Percentiles rank a stretch among this genome's conserved stretches.
phyloP scores from a whole-genome alignment of 495 filamentous ascomycete genomes.

The Sporormia fimetaria region DNA sequence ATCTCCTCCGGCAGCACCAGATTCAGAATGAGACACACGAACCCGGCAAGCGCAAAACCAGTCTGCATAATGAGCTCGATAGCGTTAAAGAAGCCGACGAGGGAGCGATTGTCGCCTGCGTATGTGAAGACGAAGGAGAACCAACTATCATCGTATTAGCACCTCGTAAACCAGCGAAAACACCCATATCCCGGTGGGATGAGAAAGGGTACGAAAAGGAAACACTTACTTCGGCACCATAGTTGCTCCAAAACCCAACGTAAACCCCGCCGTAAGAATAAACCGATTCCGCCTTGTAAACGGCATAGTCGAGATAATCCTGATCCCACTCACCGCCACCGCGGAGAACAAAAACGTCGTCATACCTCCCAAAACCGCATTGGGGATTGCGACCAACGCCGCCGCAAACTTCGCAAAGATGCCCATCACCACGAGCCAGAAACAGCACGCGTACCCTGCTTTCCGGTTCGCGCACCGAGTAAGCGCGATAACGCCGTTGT shows the following conservation, averaged over 20 bases:
- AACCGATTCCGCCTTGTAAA: slow-evolving; percentile 84
- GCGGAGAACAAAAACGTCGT: slow-evolving; percentile 82
- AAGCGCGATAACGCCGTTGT: slow-evolving; percentile 86
- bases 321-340: slow-evolving; percentile 75
- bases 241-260: slow-evolving; percentile 71
- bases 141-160: slow-evolving; percentile 27
- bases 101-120: slow-evolving; percentile 52
- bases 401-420: slow-evolving; percentile 92
- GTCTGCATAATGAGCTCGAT: slow-evolving; percentile 74
- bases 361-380: slow-evolving; percentile 78
- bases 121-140: slow-evolving; percentile 60
- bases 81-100: slow-evolving; percentile 73
- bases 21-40: slow-evolving; percentile 63
- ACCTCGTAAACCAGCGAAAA: too few relatives aligned
- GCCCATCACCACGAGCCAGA: slow-evolving; percentile 81
- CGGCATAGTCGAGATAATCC: slow-evolving; percentile 65
- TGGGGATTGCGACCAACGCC: slow-evolving; percentile 69
- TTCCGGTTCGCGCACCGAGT: slow-evolving; percentile 82
- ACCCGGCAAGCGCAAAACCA: slow-evolving; percentile 60
- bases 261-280: slow-evolving; percentile 67
- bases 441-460: slow-evolving; percentile 64
- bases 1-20: slow-evolving; percentile 60
- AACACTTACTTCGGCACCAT: slow-evolving; percentile 54
- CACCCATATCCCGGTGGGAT: too few relatives aligned
- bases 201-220: too few relatives aligned